These are phyloP conservation scores for Psilocybe azurescens DNA, from an alignment of 768 basidiomycete species.

Conservation along the genomic window DNA sequence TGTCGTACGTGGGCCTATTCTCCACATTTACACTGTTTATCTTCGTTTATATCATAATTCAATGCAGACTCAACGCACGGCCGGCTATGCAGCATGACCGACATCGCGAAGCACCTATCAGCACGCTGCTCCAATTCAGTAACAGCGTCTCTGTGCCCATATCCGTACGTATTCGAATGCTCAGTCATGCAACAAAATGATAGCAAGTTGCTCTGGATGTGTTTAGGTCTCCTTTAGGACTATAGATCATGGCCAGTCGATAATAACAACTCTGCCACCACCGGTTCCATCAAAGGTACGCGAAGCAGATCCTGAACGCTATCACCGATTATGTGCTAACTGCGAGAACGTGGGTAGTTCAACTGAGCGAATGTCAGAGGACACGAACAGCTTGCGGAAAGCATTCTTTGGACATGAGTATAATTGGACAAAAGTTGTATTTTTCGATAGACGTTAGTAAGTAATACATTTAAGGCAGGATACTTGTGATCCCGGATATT, in stretches of 20 bases:
- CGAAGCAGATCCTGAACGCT: neutral
- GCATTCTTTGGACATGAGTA: no score
- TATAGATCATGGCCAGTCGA: neutral
- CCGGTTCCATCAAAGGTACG: constrained; percentile 7
- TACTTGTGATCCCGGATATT: no score
- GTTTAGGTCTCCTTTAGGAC: constrained; percentile 9
- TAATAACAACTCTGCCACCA: neutral
- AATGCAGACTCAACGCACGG: constrained; percentile 4
- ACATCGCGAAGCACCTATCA: neutral
- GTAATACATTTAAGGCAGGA: no score
- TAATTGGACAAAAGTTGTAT: no score
- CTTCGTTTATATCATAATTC: no score
- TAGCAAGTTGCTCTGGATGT: neutral
- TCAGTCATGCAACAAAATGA: neutral
- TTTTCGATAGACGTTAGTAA: no score
- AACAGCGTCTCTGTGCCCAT: neutral
- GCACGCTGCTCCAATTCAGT: neutral
- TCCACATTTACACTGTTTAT: neutral
- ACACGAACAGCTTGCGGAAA: no score
- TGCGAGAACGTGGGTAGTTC: neutral
- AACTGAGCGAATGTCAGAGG: neutral
- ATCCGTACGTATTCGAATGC: constrained; percentile 1
- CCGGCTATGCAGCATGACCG: neutral
- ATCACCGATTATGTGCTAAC: neutral
- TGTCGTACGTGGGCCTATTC: constrained; percentile 4